Base-by-base conservation (phyloP, 768 basidiomycete genomes). In the Lactifluus volemus region DNA sequence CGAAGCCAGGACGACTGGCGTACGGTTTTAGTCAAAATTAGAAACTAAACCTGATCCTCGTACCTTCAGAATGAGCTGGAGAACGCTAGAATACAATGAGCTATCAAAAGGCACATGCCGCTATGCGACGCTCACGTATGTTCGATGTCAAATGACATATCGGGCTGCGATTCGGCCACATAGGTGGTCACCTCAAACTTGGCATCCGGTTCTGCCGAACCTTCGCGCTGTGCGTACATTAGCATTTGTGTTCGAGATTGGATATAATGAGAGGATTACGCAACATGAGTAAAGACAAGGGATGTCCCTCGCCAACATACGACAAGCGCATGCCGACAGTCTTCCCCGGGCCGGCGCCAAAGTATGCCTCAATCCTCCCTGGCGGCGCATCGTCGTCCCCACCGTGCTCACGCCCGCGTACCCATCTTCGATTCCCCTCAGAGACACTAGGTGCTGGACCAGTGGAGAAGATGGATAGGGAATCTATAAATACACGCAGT, bases 381-480 rank as follows among this genome's bases (percentile, higher is more conserved):
- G 60, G 72, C 73, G 71, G 74, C 53, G 72, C 77, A 48, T 73
- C 73, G 42, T 67, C 70, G 32, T 75, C 77, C 48, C 76, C 74
- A 44, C 81, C 80, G 12, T 80, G 81, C 0, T 74, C 79, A 49
- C 60, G 60, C 39, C 74, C 71, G 54, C 72, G 74, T 57, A 74
- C 76, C 79, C 81, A 83, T 58, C 74, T 77, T 68, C 76, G 82
- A 65, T 73, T 76, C 55, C 67, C n/a, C 70, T 61, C 65, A 25
- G 55, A 49, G 19, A 47, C 53, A 66, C 63, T 55, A 67, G 36
- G 73, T 68, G 42, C 77, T 72, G 5, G 73, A 72, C 1, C 90
- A 11, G 92, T 89, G 32, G 96, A 95, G 68, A 95, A 98, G 58
- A 98, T 86, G 68, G 96, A 95, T 36, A 99, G 77, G 68, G 91